A percentile compares a stretch with the other conserved stretches of the same genome.
Conservation (phyloP, 2,329 filamentous ascomycete species). For the Phyllosticta capitalensis region DNA sequence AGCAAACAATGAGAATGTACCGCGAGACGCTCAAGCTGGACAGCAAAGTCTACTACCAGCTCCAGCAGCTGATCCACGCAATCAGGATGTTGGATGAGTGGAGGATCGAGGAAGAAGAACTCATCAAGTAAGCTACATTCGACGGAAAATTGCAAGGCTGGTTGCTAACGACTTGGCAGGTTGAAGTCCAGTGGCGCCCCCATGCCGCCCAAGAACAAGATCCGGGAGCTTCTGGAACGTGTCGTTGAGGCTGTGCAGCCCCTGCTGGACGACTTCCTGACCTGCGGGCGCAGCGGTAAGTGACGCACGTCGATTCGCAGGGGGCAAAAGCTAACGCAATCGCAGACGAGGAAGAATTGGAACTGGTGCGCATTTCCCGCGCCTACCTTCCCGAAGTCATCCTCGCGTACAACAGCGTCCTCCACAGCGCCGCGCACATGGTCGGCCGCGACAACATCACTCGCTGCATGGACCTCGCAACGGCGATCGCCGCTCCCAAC, state of each 20-base stretch:
- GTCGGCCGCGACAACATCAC: constrained; percentile 68
- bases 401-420: constrained; percentile 69
- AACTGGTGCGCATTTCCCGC: constrained; percentile 57
- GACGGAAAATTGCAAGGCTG: neutral
- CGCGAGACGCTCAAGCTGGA: constrained; percentile 11
- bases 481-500: constrained; percentile 49
- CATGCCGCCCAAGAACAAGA: constrained; percentile 19
- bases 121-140: constrained; percentile 21
- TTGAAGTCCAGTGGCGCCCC: constrained; percentile 7
- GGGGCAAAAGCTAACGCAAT: neutral
- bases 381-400: constrained; percentile 79
- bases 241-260: constrained; percentile 30
- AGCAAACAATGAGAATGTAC: constrained; percentile 11
- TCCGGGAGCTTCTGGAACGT: constrained; percentile 32
- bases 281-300: constrained; percentile 18
- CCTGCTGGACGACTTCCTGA: constrained; percentile 26
- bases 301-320: neutral
- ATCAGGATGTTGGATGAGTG: constrained; percentile 35
- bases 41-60: constrained; percentile 32
- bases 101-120: constrained; percentile 32
- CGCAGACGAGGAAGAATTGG: constrained; percentile 46
- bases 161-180: constrained; percentile 1
- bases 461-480: constrained; percentile 78
- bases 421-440: constrained; percentile 68
- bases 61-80: constrained; percentile 34